Evolutionary conservation across 208 protist genomes (phyloP).

Genomic region (Herpetomonas samuelpessoai): DNA sequence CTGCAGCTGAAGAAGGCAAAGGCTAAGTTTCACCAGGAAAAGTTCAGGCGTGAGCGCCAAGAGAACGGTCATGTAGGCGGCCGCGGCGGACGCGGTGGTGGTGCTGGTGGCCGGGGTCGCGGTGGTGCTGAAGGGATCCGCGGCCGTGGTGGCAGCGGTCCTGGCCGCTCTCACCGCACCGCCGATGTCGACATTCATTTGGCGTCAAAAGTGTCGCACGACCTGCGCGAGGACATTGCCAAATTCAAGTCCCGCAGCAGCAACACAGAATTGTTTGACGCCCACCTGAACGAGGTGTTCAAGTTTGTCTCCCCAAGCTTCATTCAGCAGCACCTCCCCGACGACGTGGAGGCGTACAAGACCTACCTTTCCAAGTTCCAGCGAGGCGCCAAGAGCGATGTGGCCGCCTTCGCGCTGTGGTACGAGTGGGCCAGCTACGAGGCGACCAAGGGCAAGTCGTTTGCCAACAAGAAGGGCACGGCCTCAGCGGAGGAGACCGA

Average conservation of each 20-base stretch:
- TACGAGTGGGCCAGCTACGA: conserved; percentile 87
- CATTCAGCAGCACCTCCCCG: conserved; percentile 75
- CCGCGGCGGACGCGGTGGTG: background rate
- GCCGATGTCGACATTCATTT: conserved; percentile 76
- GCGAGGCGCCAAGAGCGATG: conserved; percentile 40
- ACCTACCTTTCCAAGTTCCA: conserved; percentile 77
- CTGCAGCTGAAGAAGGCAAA: conserved; percentile 57
- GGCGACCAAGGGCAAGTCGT: conserved; percentile 45
- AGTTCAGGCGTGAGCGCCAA: conserved; percentile 43
- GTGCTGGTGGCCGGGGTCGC: background rate
- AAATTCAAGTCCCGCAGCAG: conserved; percentile 53
- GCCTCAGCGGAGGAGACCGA: background rate
- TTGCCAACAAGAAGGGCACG: conserved; percentile 27
- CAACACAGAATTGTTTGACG: conserved; percentile 39
- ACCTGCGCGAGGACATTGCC: conserved; percentile 63
- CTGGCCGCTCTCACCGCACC: conserved; percentile 35
- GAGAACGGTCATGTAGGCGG: too few species aligned
- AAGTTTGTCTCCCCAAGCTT: conserved; percentile 71
- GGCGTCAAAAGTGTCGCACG: conserved; percentile 69
- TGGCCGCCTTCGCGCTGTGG: conserved; percentile 70
- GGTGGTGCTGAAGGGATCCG: background rate
- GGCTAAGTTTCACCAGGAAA: conserved; percentile 50
- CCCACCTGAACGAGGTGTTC: conserved; percentile 64
- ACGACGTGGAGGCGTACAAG: conserved; percentile 50
- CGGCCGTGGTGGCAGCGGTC: background rate